These are phyloP conservation scores for Claviceps maximensis DNA, from an alignment of 2,329 filamentous ascomycete genomes.

Conservation along the genomic window DNA sequence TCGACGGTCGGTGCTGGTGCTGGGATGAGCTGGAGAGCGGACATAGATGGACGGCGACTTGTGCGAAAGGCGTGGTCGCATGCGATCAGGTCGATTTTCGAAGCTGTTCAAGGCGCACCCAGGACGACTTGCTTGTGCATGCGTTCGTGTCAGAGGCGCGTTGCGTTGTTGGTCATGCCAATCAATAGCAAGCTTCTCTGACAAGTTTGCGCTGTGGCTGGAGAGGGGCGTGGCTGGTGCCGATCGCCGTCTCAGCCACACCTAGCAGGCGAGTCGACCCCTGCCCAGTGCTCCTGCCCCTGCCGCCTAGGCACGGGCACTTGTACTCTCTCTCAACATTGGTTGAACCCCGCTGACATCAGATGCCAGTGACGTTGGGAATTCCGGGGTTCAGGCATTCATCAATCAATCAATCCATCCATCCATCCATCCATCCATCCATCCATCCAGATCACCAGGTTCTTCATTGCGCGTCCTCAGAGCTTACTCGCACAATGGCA, in stretches of 20 bases:
- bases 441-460: no score
- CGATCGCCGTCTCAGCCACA: no score
- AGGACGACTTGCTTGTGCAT: not conserved
- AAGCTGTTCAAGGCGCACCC: not conserved
- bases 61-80: not conserved
- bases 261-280: no score
- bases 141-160: not conserved
- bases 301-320: no score
- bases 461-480: not conserved
- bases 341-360: slow-evolving; percentile 10
- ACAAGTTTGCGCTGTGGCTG: not conserved
- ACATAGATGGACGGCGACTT: not conserved
- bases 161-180: not conserved
- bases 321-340: no score
- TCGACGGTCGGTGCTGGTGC: not conserved
- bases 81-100: not conserved
- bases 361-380: not conserved
- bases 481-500: slow-evolving; percentile 46
- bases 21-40: not conserved
- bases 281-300: no score
- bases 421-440: no score
- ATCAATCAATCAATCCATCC: no score
- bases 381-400: not conserved
- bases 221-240: no score
- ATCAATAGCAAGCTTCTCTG: not conserved